Base-by-base conservation (phyloP, 257 asterid species). In the Solanum pennellii region DNA sequence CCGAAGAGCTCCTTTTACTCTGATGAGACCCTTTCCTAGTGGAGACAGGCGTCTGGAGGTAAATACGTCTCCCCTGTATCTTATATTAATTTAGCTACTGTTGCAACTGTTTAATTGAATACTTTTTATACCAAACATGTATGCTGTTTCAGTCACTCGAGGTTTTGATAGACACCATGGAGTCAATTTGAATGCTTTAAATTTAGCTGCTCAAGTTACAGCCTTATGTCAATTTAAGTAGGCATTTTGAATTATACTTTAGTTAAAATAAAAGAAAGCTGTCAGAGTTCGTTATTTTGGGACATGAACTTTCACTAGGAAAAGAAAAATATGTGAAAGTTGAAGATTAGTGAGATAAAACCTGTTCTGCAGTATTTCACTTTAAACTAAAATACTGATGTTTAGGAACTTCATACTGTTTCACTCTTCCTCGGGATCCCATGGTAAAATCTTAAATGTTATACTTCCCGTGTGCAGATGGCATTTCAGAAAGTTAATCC, bases 1-100 rank as follows among this genome's bases (percentile, higher is more conserved):
- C 88, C 87, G 92, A 69, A 94, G 98, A 88, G 95, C 98, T 33
- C 99, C 99, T 29, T 95, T 91, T 90, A 91, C 98, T 2, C 88
- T 97, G 4, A 83, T 88, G 68, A 97, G 89, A 93, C 98, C 99
- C 60, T 93, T 97, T 83, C 74, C 96, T 42, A 87, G 91, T 6
- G 93, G 96, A 68, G 99, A 97, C 94, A 90, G 87, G 87, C 99
- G 97, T 37, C 86, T 94, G 6, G 94, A 95, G 98, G 99, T 96
- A 91, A 83, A n/a, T 85, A n/a, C 7, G 29, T 33, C 69, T 16
- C 42, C n/a, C n/a, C 2, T 45, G 9, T 71, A 29, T 27, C 29
- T 29, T 49, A 16, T 31, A 18, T 45, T 29, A 9, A 65, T 82
- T 0, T 29, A 49, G 31, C 29, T 49, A 47, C 45, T 82, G 85